Evolutionary conservation across 2,329 filamentous ascomycete species (phyloP).

Genomic region (Aspergillus quadricinctus): DNA sequence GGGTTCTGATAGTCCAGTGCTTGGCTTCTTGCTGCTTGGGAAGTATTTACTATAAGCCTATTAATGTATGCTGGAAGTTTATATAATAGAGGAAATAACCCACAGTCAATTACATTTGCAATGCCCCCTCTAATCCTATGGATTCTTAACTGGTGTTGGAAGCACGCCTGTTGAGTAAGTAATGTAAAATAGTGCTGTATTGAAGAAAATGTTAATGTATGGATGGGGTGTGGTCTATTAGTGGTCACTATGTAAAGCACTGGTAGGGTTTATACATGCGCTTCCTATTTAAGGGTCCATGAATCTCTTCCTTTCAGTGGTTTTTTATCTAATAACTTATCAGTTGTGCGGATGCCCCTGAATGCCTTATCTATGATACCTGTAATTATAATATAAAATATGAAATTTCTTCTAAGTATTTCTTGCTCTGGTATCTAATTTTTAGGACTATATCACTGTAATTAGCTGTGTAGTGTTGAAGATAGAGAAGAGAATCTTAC

Average conservation of each 20-base stretch:
- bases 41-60: background rate
- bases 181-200: background rate
- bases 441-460: background rate
- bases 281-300: too few species aligned
- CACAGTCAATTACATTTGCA: background rate
- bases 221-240: background rate
- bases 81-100: background rate
- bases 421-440: background rate
- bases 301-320: too few species aligned
- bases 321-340: too few species aligned
- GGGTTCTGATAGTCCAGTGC: conserved; percentile 5
- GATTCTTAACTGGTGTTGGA: background rate
- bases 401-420: background rate
- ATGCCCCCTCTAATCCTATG: background rate
- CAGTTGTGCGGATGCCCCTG: too few species aligned
- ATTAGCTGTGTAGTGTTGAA: background rate
- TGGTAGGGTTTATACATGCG: too few species aligned
- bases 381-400: background rate
- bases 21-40: conserved; percentile 1
- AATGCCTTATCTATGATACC: too few species aligned
- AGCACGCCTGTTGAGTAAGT: background rate
- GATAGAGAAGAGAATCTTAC: background rate
- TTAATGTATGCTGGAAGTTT: background rate
- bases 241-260: background rate
- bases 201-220: background rate